These are phyloP conservation scores for Tetrahymena elliotti DNA, from an alignment of 73 alveolate genomes.

Conservation along the genomic window DNA sequence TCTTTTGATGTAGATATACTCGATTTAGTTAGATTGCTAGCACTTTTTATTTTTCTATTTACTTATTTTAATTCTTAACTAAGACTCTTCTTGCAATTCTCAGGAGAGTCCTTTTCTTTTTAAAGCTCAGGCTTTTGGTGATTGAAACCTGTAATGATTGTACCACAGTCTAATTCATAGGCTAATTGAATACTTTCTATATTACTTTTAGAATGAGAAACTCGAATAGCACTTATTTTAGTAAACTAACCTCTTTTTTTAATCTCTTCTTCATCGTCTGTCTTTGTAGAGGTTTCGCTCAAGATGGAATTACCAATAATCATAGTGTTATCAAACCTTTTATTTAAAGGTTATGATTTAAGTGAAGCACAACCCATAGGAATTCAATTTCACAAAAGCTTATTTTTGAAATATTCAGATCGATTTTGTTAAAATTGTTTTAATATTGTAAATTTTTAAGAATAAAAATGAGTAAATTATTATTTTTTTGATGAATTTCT, in stretches of 20 bases:
- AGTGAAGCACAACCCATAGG: background rate
- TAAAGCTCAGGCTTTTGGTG: background rate
- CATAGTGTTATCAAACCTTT: background rate
- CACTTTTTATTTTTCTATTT: background rate
- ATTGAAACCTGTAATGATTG: background rate
- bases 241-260: background rate
- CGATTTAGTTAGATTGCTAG: background rate
- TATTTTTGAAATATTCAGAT: background rate
- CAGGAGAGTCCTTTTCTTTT: background rate
- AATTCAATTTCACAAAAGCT: no score
- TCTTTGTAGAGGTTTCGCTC: background rate
- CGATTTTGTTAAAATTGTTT: no score
- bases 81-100: background rate
- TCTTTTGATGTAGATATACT: background rate
- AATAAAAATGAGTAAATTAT: background rate
- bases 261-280: background rate
- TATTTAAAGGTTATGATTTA: background rate
- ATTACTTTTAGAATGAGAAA: background rate
- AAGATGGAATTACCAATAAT: background rate
- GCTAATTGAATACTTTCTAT: background rate
- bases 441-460: background rate
- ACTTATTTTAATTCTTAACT: background rate
- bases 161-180: background rate
- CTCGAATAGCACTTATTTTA: background rate
- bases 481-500: background rate